Conservation (phyloP, 305 asterid genomes). For the Fraxinus ornus region DNA sequence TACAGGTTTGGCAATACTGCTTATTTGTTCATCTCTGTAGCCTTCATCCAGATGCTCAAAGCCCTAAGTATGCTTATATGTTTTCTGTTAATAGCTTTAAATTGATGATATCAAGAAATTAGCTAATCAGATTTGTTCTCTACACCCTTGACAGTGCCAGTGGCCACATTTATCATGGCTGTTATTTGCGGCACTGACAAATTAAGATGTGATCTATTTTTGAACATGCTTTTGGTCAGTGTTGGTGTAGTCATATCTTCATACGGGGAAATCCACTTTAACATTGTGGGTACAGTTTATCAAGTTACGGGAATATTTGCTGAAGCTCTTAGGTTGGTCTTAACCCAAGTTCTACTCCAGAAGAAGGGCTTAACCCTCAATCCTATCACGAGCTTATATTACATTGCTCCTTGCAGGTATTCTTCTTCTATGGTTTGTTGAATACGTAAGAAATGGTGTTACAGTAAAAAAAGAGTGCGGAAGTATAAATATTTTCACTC, state of each 20-base stretch:
- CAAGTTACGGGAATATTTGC: conserved; percentile 97
- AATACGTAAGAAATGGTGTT: background rate
- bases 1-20: conserved; percentile 93
- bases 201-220: conserved; percentile 78
- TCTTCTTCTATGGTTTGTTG: conserved; percentile 24
- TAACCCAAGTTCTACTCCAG: conserved; percentile 98
- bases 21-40: conserved; percentile 84
- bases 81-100: conserved; percentile 18
- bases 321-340: conserved; percentile 94
- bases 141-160: conserved; percentile 80
- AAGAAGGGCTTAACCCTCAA: conserved; percentile 92
- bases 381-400: conserved; percentile 92
- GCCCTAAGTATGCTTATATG: conserved; percentile 73
- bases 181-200: conserved; percentile 93
- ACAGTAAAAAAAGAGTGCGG: background rate
- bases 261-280: conserved; percentile 96
- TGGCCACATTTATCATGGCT: conserved; percentile 93
- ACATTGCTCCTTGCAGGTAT: conserved; percentile 99
- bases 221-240: conserved; percentile 95
- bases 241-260: conserved; percentile 93
- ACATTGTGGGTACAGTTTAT: conserved; percentile 88
- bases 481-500: conserved; percentile 1
- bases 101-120: conserved; percentile 21
- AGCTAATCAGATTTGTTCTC: conserved; percentile 35
- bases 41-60: conserved; percentile 98